phyloP scores from a whole-genome alignment of 2,329 filamentous ascomycete genomes.

The Aspergillus sp. region DNA sequence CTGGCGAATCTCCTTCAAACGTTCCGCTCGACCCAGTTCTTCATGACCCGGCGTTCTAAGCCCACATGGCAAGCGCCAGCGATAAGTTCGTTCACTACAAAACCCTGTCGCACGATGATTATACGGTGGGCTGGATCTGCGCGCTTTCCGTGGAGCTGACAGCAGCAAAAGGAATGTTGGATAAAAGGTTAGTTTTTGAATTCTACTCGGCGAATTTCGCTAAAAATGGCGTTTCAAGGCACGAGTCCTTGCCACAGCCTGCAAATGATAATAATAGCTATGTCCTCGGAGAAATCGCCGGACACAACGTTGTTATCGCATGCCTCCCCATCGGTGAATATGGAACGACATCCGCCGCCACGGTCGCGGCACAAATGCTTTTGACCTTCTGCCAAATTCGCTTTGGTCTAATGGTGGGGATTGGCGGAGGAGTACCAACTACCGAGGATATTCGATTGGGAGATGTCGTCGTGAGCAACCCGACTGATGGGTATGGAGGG shows the following conservation, averaged over 20 bases:
- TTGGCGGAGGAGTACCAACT: conserved; percentile 8
- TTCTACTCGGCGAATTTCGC: no score
- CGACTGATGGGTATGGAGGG: background rate
- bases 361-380: conserved; percentile 5
- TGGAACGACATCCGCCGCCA: conserved; percentile 7
- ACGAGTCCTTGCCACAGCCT: background rate
- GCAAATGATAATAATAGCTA: conserved; percentile 7
- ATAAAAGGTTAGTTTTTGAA: background rate
- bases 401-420: conserved; percentile 11
- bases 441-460: conserved; percentile 6
- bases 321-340: conserved; percentile 1
- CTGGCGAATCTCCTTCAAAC: background rate
- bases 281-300: conserved; percentile 1
- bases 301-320: conserved; percentile 9
- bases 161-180: conserved; percentile 9
- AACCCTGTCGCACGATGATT: conserved; percentile 1
- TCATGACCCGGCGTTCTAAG: background rate
- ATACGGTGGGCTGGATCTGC: conserved; percentile 11
- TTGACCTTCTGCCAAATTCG: conserved; percentile 8
- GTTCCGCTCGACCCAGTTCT: background rate
- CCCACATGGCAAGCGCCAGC: background rate
- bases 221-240: background rate
- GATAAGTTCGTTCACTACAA: background rate
- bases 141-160: conserved; percentile 4
- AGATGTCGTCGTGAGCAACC: conserved; percentile 11